phyloP scores from a whole-genome alignment of 2,329 filamentous ascomycete species.

The Ceratocystis smalleyi region DNA sequence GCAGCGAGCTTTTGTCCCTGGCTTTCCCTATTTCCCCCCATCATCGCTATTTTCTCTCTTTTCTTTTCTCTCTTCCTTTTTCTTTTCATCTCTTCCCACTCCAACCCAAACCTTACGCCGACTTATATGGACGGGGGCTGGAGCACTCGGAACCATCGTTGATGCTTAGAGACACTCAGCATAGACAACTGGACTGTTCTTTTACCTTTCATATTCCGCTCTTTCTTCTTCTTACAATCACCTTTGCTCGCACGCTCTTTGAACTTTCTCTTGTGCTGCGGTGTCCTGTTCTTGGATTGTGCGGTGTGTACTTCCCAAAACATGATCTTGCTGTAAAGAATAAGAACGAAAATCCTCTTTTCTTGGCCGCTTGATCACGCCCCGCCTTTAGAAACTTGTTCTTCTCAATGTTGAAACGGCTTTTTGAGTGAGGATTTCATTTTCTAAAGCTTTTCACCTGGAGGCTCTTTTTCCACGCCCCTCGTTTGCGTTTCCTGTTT shows the following conservation, averaged over 20 bases:
- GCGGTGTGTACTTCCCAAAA: neutral
- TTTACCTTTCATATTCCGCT: neutral
- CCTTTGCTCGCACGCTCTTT: neutral
- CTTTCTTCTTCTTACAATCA: neutral
- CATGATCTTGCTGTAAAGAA: constrained; percentile 1
- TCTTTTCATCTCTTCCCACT: neutral
- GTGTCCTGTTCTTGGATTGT: neutral
- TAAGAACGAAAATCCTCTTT: neutral
- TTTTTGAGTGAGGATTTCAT: neutral
- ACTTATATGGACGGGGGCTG: neutral
- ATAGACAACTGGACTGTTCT: no score
- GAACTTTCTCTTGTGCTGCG: neutral
- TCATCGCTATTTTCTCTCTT: neutral
- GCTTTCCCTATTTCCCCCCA: neutral
- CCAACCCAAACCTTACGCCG: neutral
- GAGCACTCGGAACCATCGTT: no score
- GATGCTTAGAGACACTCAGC: no score
- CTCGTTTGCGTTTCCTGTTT: neutral
- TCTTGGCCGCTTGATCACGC: constrained; percentile 5
- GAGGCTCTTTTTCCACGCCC: neutral
- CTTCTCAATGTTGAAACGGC: neutral
- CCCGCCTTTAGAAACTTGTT: constrained; percentile 6
- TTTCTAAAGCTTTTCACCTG: neutral
- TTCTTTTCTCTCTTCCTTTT: neutral
- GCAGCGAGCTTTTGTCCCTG: neutral